Evolutionary conservation across 352 stramenopile genomes (phyloP), one percentile per base, ranked within the genome.

Genomic region (Globisporangium alternatum): DNA sequence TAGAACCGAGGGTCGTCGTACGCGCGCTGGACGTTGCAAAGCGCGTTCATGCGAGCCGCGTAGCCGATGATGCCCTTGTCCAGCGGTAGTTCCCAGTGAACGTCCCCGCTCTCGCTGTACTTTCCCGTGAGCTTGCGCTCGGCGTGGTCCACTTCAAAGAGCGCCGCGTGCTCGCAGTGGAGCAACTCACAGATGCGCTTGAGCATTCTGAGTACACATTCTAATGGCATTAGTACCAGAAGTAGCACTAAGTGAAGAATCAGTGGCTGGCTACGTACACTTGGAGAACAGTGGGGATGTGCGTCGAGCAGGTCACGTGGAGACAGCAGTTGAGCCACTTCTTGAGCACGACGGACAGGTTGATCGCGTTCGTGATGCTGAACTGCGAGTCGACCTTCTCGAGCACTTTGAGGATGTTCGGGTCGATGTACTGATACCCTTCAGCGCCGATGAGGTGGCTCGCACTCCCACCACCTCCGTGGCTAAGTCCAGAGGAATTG

Each of bases 311-410:
- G 5, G 88, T 75, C 33, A 90, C 59, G 60, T 85, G 76, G 19
- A 86, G 71, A 25, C 81, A 91, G 41, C 71, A 81, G 25, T 91
- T 80, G 30, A 91, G 71, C 84, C 84, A 93, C 22, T 89, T 89
- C 63, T 93, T 93, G 15, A 93, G 67, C 39, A 82, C 78, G 1
- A 69, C 68, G 0, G 81, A 78, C 9, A 93, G 65, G 12, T 77
- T 77, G 66, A 93, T 91, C 28, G 84, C 84, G 65, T 87, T 90
- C 28, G 80, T 86, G 76, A 93, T 93, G 62, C 80, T 91, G 73
- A 93, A 93, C 66, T 93, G 81, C 39, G 84, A 90, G 66, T 93
- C 84, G n/a, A 91, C 81, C 56, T 93, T 91, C 54, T 91, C 81
- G 3, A 93, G 67, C 28, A 93, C 80, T 25, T 90, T 90, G 30